Base-by-base conservation (phyloP, 306 rosid species). In the Sophora flavescens region DNA sequence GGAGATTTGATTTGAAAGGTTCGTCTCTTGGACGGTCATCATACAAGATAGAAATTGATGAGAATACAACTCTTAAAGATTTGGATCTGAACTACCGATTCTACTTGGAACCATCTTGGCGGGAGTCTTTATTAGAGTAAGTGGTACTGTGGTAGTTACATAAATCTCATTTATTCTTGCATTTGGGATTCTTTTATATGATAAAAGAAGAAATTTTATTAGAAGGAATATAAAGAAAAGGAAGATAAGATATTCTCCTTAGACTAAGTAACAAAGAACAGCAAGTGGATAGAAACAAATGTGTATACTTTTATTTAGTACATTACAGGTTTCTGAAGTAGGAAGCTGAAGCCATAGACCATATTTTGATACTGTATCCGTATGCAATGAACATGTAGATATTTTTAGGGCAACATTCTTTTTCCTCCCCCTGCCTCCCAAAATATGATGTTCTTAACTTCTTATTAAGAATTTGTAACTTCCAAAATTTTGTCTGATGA, bases 41-140 rank as follows among this genome's bases (percentile, higher is more conserved):
- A 47, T 97, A 93, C 80, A 93, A 91, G 80, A 84, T 93, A 83
- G 98, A 93, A 87, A 93, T 93, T 51, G 97, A 93, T 63, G 98
- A 93, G 81, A 93, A 88, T 82, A 93, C 98, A 16, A 93, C 90
- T 42, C 90, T 93, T 7, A 93, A 93, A 85, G 98, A 93, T 87
- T 88, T 91, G 90, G 98, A 93, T 81, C 87, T 93, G 67, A 88
- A 63, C 87, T 93, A 86, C 84, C 13, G 78, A 80, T 93, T 91
- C 84, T 93, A 86, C 87, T 85, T 93, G 89, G 98, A 93, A 71
- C 98, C 98, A 51, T 91, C 93, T 78, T 93, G 98, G 98, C 84
- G 93, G 65, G 95, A 82, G 79, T 88, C 89, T 81, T 86, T 91
- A 75, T 44, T 93, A 51, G 81, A 82, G 98, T 93, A 86, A 78